phyloP scores from a whole-genome alignment of 225 moss, liverwort and hornwort genomes.

The Bryoerythrophyllum caledonicum region DNA sequence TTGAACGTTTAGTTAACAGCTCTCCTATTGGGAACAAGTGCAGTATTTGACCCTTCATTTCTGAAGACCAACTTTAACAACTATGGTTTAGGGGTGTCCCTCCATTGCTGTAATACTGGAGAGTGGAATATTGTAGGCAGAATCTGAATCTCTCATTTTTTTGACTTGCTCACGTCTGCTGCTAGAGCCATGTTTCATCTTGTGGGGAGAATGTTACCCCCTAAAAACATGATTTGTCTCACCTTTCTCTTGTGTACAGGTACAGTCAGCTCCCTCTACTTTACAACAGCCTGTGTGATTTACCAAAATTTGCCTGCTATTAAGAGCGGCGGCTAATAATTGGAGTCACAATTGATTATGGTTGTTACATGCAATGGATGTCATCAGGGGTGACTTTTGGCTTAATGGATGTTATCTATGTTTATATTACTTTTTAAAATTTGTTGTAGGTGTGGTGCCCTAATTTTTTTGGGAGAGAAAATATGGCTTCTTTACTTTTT shows the following conservation, averaged over 20 bases:
- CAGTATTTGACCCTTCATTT: constrained; percentile 32
- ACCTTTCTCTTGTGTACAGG: neutral
- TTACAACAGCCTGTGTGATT: no score
- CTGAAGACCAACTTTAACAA: constrained; percentile 32
- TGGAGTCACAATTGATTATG: no score
- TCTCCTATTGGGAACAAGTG: constrained; percentile 23
- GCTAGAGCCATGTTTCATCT: constrained; percentile 28
- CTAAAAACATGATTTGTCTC: constrained; percentile 15
- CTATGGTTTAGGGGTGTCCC: constrained; percentile 19
- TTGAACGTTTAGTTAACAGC: constrained; percentile 51
- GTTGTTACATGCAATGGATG: no score
- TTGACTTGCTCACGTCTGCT: constrained; percentile 24
- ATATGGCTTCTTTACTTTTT: no score
- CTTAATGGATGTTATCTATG: no score
- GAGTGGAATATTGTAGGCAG: constrained; percentile 11
- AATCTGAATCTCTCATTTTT: constrained; percentile 22
- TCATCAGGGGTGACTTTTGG: no score
- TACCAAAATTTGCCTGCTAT: no score
- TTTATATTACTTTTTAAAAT: no score
- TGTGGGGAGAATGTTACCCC: constrained; percentile 33
- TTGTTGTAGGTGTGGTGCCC: no score
- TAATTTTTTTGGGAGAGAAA: no score
- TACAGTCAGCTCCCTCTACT: no score
- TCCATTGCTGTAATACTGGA: constrained; percentile 12
- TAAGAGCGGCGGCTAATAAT: no score